Percentiles rank a stretch among this genome's conserved stretches.
Evolutionary conservation across 768 basidiomycete genomes (phyloP).

Genomic region (Psilocybe sp.): DNA sequence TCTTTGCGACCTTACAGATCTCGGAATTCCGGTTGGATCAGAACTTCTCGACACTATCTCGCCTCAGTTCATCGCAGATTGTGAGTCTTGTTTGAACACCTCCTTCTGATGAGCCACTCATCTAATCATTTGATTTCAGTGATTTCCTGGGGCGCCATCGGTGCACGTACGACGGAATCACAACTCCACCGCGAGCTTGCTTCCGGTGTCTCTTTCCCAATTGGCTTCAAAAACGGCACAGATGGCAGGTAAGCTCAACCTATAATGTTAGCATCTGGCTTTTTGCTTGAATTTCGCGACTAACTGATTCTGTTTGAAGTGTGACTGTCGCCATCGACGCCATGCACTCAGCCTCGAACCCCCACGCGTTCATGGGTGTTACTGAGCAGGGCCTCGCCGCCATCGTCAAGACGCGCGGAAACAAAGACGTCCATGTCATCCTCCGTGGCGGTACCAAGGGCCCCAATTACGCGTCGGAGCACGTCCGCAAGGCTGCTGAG

Average conservation of each 20-base stretch:
- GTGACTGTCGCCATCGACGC: slow-evolving; percentile 94
- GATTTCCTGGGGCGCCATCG: slow-evolving; percentile 93
- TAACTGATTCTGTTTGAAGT: slow-evolving; percentile 24
- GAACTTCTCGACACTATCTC: slow-evolving; percentile 82
- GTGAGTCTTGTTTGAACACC: slow-evolving; percentile 25
- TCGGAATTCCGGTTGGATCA: slow-evolving; percentile 91
- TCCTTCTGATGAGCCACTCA: not conserved
- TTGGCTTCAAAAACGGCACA: slow-evolving; percentile 99
- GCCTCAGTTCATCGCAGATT: slow-evolving; percentile 82
- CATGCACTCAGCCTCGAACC: slow-evolving; percentile 88
- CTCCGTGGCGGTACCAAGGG: slow-evolving; percentile 90
- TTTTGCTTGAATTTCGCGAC: not conserved
- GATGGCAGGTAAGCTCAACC: slow-evolving; percentile 66
- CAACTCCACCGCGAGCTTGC: slow-evolving; percentile 97
- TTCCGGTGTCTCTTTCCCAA: slow-evolving; percentile 94
- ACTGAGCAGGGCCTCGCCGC: slow-evolving; percentile 87
- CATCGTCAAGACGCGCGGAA: slow-evolving; percentile 88
- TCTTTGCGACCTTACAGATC: slow-evolving; percentile 84
- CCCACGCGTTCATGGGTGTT: slow-evolving; percentile 96
- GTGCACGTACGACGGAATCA: slow-evolving; percentile 95
- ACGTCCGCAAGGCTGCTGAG: slow-evolving; percentile 62
- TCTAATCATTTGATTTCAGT: slow-evolving; percentile 31
- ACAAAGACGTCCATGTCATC: slow-evolving; percentile 91
- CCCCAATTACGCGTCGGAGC: slow-evolving; percentile 80
- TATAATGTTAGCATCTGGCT: not conserved